These are phyloP conservation scores for Metschnikowia aberdeeniae DNA, from an alignment of 805 yeast species.

Conservation along the genomic window DNA sequence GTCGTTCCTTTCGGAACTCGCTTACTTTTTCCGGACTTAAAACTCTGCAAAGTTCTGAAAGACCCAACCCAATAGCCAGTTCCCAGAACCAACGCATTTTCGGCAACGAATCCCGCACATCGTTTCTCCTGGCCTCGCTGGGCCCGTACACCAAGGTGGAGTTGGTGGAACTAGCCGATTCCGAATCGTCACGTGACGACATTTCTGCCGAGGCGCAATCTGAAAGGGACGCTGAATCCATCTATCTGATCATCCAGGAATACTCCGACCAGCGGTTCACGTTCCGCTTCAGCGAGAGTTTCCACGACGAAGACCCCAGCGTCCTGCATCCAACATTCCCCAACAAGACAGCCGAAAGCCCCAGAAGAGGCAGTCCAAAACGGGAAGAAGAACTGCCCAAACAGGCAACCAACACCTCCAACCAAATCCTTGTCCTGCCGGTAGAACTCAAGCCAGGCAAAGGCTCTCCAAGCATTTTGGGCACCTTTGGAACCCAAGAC, in stretches of 20 bases:
- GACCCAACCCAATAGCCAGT: neutral
- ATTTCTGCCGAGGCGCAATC: neutral
- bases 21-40: constrained; percentile 4
- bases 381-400: too few species aligned
- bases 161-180: constrained; percentile 39
- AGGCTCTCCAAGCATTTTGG: too few species aligned
- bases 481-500: too few species aligned
- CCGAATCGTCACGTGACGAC: constrained; percentile 19
- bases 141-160: constrained; percentile 9
- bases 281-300: constrained; percentile 11
- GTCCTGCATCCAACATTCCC: too few species aligned
- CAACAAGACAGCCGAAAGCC: too few species aligned
- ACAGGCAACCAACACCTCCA: too few species aligned
- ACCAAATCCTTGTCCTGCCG: too few species aligned
- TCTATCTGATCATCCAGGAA: constrained; percentile 30
- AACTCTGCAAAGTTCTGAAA: constrained; percentile 9
- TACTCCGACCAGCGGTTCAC: constrained; percentile 17
- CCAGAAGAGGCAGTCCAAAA: too few species aligned
- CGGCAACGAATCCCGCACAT: constrained; percentile 7
- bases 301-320: neutral
- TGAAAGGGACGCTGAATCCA: constrained; percentile 23
- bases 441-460: too few species aligned
- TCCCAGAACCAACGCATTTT: neutral
- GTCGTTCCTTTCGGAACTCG: constrained; percentile 5
- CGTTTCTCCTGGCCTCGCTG: constrained; percentile 6